phyloP scores from a whole-genome alignment of 495 filamentous ascomycete genomes.

The Aspergillus carlsbadensis region DNA sequence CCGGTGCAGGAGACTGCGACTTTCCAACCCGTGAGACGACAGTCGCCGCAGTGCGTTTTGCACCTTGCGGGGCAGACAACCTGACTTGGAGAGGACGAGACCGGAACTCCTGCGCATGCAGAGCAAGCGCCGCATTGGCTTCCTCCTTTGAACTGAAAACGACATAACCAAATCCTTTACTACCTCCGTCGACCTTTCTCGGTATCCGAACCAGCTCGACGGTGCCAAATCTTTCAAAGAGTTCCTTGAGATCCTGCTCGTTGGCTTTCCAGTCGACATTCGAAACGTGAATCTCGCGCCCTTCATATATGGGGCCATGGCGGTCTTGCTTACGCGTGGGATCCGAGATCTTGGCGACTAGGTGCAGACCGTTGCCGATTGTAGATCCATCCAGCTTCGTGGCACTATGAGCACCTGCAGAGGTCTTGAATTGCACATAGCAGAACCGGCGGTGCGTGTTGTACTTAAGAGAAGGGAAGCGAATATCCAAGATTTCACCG shows the following conservation, averaged over 20 bases:
- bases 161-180: slow-evolving; percentile 75
- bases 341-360: slow-evolving; percentile 80
- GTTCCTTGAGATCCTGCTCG: slow-evolving; percentile 64
- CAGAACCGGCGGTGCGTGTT: slow-evolving; percentile 89
- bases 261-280: slow-evolving; percentile 66
- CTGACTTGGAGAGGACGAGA: slow-evolving; percentile 70
- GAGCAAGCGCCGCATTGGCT: slow-evolving; percentile 64
- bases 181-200: slow-evolving; percentile 59
- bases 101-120: slow-evolving; percentile 69
- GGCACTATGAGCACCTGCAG: slow-evolving; percentile 62
- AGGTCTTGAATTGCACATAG: slow-evolving; percentile 80
- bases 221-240: slow-evolving; percentile 73
- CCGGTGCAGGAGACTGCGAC: slow-evolving; percentile 37
- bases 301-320: slow-evolving; percentile 79
- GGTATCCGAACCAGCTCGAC: slow-evolving; percentile 68
- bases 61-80: slow-evolving; percentile 47
- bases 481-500: slow-evolving; percentile 80
- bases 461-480: slow-evolving; percentile 86
- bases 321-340: slow-evolving; percentile 73
- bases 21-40: slow-evolving; percentile 37
- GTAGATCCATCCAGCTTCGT: slow-evolving; percentile 67
- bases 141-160: slow-evolving; percentile 72
- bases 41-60: slow-evolving; percentile 47
- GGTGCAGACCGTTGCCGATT: slow-evolving; percentile 61
- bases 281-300: slow-evolving; percentile 79